Base-by-base conservation (phyloP, 2,329 filamentous ascomycete species). In the Gnomoniopsis sp. region DNA sequence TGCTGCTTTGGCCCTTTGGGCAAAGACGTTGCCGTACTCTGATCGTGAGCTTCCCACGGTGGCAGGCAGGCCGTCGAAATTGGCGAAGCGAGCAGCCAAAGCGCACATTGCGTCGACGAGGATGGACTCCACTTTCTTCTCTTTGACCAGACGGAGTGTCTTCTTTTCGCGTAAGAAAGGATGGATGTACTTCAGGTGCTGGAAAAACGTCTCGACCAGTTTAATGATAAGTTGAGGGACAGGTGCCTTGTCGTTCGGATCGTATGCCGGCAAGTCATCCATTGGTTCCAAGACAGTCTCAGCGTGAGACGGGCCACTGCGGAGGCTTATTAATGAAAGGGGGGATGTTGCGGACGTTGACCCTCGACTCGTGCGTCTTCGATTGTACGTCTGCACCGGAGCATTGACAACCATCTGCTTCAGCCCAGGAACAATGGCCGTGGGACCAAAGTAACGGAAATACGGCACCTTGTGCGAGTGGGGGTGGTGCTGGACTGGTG, bases 361-460 rank as follows among this genome's bases (percentile, higher is more conserved):
- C 53, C 79, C 80, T 7, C 75, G 78, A 10, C 79, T 81, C 54
- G 86, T 86, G 23, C 81, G 80, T 23, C 86, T 81, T 60, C 85
- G 79, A 60, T 88, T 86, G 59, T 87, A 82, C 33, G 93, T 85
- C 55, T 88, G 87, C 19, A 73, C 65, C 8, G 43, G 43, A 3
- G 43, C 43, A 48, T 73, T 68, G 59, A 89, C 87, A 26, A 96
- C 90, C 90, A 96, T 96, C 71, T 96, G 91, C 73, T 96, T 96
- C 75, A 92, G 96, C 22, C 91, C 91, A 1, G 91, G 91, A 54
- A 95, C 90, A 68, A 96, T 96, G 62, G 91, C 92, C 1, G 92
- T 96, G 0, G 91, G 90, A 0, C 91, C 92, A 69, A 96, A 95
- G 72, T 95, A 96, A 61, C 92, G 82, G 67, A 96, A 96, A 70